A percentile compares a stretch with the other conserved stretches of the same genome.
Conservation (phyloP, 108 stramenopile genomes). For the Parmales sp. region DNA sequence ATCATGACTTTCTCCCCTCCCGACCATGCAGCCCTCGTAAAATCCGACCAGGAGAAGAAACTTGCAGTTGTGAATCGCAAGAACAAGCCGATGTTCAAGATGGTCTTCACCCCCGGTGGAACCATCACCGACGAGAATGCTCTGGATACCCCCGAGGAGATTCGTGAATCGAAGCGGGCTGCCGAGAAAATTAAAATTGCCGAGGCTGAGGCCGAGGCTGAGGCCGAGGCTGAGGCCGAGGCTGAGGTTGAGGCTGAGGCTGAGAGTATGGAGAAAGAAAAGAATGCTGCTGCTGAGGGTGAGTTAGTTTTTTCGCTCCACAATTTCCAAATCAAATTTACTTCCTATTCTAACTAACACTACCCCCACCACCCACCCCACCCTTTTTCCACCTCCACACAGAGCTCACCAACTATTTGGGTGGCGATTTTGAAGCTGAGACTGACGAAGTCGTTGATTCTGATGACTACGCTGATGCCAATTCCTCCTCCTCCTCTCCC, state of each 20-base stretch:
- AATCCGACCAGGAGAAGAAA: not conserved
- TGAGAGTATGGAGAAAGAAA: not conserved
- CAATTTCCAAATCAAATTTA: too few relatives aligned
- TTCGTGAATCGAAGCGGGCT: not conserved
- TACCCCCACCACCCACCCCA: too few relatives aligned
- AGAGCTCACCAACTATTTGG: too few relatives aligned
- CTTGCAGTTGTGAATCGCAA: not conserved
- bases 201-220: not conserved
- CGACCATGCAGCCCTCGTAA: too few relatives aligned
- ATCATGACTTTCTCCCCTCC: conserved; percentile 5
- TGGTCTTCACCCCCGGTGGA: conserved; percentile 4
- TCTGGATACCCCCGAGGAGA: conserved; percentile 5
- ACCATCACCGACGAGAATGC: not conserved
- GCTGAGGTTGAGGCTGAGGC: not conserved
- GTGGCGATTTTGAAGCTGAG: too few relatives aligned
- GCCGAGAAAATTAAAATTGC: not conserved
- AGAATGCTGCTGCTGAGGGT: not conserved
- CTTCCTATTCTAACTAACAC: too few relatives aligned
- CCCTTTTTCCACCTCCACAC: too few relatives aligned
- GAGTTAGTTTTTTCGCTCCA: not conserved
- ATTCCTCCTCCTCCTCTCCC: too few relatives aligned
- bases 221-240: not conserved
- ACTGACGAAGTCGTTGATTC: too few relatives aligned
- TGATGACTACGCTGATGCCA: too few relatives aligned
- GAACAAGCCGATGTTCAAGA: not conserved